Evolutionary conservation across 2,329 filamentous ascomycete genomes (phyloP), one percentile per base, ranked within the genome.

Genomic region (Paecilomyces sp.): DNA sequence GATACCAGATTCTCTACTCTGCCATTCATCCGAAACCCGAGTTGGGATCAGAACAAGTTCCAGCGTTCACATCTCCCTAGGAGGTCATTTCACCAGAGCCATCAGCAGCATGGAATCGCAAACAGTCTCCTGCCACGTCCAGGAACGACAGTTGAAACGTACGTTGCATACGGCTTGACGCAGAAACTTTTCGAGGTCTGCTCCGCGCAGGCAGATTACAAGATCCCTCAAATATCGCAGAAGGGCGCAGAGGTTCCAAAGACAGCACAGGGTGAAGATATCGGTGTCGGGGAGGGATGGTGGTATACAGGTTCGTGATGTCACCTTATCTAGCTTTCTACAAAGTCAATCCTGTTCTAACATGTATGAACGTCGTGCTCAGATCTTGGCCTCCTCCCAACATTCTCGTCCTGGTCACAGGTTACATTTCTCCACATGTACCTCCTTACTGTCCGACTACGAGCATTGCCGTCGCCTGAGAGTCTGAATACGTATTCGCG

Each of bases 401-500:
- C 92, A 0, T 99, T 99, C 76, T 92, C 88, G 71, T 93, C 90
- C 59, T 99, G 94, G 94, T 90, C 92, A 22, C 92, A 97, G 76
- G 88, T 97, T 53, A 94, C 92, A 36, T 96, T 96, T 82, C 83
- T 99, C 60, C 93, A 99, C 80, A 89, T 99, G 83, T 97, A 96
- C 80, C 84, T 97, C 60, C 77, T 97, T 61, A 89, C 90, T 58
- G 89, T 90, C 54, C 89, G 92, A 59, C 80, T 97, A 67, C 89
- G 94, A 64, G 88, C 87, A 74, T 85, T 97, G 67, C 87, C 74
- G 15, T 70, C 90, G 24, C 79, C 81, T 58, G 83, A 88, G 24
- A 81, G 84, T 65, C 87, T 89, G 66, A 83, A 85, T 62, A 83
- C 85, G 60, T 96, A 92, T 87, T 91, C 95, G 74, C 89, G 92